Base-by-base conservation (phyloP, 2,329 filamentous ascomycete species). In the Fusarium luffae region DNA sequence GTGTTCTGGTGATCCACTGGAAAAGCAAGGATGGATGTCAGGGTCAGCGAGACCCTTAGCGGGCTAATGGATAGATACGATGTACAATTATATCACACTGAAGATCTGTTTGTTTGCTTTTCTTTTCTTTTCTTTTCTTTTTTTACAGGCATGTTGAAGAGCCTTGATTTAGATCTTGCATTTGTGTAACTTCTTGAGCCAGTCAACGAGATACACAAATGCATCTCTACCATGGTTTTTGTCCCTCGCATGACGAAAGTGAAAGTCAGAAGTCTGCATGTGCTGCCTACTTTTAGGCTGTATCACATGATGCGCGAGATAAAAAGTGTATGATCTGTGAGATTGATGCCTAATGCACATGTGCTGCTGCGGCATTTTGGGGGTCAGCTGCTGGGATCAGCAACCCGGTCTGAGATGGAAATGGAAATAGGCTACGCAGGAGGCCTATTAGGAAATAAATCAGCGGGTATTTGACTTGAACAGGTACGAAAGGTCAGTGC, bases 1-100 rank as follows among this genome's bases (percentile, higher is more conserved):
- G 73, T 75, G 73, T 75, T 75, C 73, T 63, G 63, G 57, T 75
- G 73, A 75, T 75, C 73, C 67, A 69, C 62, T 54, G 49, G 49
- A 28, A 27, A 55, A 54, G 47, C 62, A 28, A 28, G 47, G 54
- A 51, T 51, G 42, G 12, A 30, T 13, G 28, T 30, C 6, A 54
- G 43, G 37, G 46, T 61, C 66, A 69, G 54, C 50, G 27, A 41
- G 46, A 44, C 46, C 49, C 54, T 54, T 23, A 30, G 28, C 6
- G 28, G 28, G 28, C 28, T 30, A 13, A 30, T 30, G 28, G 28
- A 30, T 30, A 30, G 28, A 30, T 28, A 59, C 28, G 56, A 63
- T 58, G 52, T 63, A 58, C n/a, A 69, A 55, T 69, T 61, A 58
- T 55, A 63, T 66, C 66, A 66, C 50, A 4, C 4, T 9, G 10